These are phyloP conservation scores for Aspergillus sergii DNA, from an alignment of 2,329 filamentous ascomycete species.

Conservation along the genomic window DNA sequence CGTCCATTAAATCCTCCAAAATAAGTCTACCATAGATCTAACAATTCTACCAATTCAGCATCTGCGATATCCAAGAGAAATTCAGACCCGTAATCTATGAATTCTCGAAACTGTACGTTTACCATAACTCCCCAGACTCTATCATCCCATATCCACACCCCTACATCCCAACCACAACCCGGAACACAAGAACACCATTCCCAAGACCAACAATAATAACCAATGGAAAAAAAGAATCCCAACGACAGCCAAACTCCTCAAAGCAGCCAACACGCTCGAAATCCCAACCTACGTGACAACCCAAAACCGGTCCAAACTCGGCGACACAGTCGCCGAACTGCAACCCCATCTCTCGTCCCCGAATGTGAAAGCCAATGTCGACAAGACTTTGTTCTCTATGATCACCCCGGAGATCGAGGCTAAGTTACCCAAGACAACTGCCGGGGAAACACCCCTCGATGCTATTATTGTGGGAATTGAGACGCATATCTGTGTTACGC, in stretches of 20 bases:
- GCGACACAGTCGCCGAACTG: conserved; percentile 78
- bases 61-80: conserved; percentile 95
- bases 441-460: conserved; percentile 49
- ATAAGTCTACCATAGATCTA: neutral
- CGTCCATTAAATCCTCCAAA: conserved; percentile 12
- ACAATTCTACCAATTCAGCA: conserved; percentile 52
- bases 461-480: conserved; percentile 89
- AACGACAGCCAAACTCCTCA: conserved; percentile 70
- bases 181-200: neutral
- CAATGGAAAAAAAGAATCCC: conserved; percentile 53
- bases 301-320: conserved; percentile 77
- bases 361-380: conserved; percentile 61
- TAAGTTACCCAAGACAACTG: conserved; percentile 31
- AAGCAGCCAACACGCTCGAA: conserved; percentile 52
- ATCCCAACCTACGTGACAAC: conserved; percentile 86
- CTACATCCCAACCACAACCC: neutral
- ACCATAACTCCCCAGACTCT: neutral
- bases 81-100: conserved; percentile 82
- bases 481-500: conserved; percentile 89
- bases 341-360: conserved; percentile 46
- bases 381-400: conserved; percentile 95
- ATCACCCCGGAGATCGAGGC: conserved; percentile 67
- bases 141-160: neutral
- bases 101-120: conserved; percentile 74
- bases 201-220: conserved; percentile 3